phyloP scores from a whole-genome alignment of 768 basidiomycete species.

The Phlebiopsis gigantea region DNA sequence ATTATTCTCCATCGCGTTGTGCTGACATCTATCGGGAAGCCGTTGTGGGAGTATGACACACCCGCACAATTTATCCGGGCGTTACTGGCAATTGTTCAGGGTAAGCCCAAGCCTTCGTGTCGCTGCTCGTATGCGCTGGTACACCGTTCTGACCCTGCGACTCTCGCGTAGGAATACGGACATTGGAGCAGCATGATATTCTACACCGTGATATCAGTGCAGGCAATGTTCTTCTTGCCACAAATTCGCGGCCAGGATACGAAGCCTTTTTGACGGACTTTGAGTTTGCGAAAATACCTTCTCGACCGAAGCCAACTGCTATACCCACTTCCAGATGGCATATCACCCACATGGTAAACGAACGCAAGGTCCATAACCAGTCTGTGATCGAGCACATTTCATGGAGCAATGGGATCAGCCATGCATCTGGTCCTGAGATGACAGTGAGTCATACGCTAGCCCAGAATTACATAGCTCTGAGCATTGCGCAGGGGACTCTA shows the following conservation, averaged over 20 bases:
- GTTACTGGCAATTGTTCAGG: not conserved
- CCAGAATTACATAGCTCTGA: not conserved
- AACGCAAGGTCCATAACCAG: too few species aligned
- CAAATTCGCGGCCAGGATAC: slow-evolving; percentile 1
- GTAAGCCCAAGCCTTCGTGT: not conserved
- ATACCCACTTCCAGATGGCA: too few species aligned
- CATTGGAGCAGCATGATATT: slow-evolving; percentile 20
- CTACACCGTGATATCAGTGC: slow-evolving; percentile 30
- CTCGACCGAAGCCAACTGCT: too few species aligned
- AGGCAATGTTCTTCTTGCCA: slow-evolving; percentile 29
- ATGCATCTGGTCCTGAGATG: not conserved
- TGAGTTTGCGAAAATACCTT: slow-evolving; percentile 20
- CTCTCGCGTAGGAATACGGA: slow-evolving; percentile 21
- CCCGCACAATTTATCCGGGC: not conserved
- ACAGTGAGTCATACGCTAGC: not conserved
- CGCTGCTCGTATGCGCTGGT: not conserved
- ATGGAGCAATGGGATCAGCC: too few species aligned
- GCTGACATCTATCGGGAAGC: not conserved
- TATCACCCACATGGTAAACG: too few species aligned
- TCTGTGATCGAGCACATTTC: too few species aligned
- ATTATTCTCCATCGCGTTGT: not conserved
- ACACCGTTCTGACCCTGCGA: too few species aligned
- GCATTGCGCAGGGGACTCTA: not conserved
- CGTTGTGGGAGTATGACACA: not conserved
- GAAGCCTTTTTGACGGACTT: slow-evolving; percentile 29